Percentiles rank a stretch among this genome's conserved stretches.
Evolutionary conservation across 2,329 filamentous ascomycete genomes (phyloP).

Genomic region (Pleurostoma richardsiae): DNA sequence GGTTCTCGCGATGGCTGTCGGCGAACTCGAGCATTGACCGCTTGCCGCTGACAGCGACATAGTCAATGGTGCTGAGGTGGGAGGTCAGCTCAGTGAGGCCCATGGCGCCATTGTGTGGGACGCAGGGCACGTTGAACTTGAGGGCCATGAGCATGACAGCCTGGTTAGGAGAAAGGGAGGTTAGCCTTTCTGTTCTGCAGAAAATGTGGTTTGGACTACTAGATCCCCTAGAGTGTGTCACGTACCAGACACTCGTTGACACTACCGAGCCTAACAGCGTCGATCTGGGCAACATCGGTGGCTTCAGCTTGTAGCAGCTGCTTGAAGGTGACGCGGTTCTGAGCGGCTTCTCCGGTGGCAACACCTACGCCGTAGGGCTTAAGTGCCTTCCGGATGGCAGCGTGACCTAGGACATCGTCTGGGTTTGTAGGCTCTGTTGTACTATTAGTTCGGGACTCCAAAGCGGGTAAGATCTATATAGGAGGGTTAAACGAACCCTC

Average conservation of each 20-base stretch:
- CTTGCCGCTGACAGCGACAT: constrained; percentile 15
- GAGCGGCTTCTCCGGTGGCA: constrained; percentile 68
- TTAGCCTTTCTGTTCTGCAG: not conserved
- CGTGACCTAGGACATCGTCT: constrained; percentile 65
- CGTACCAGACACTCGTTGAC: constrained; percentile 39
- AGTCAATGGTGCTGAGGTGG: constrained; percentile 15
- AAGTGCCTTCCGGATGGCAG: constrained; percentile 59
- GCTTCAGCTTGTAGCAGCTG: constrained; percentile 59
- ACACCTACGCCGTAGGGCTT: constrained; percentile 56
- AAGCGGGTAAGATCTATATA: not conserved
- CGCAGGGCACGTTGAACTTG: constrained; percentile 12
- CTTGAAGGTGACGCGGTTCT: constrained; percentile 69
- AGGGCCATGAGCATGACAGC: constrained; percentile 12
- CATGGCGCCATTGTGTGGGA: constrained; percentile 14
- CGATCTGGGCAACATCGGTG: constrained; percentile 63
- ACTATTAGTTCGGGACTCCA: not conserved
- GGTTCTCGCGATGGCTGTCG: constrained; percentile 19
- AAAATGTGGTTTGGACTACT: not conserved
- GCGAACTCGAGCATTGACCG: constrained; percentile 18
- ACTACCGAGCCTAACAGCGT: constrained; percentile 63
- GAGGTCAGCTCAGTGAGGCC: constrained; percentile 13
- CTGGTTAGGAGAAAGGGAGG: not conserved
- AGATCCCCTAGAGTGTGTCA: too few relatives aligned
- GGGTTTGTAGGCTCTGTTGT: constrained; percentile 60
- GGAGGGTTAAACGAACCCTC: constrained; percentile 17